A percentile compares a stretch with the other conserved stretches of the same genome.
phyloP scores from a whole-genome alignment of 192 early-diverging fungal species.

The Radiomyces spectabilis region DNA sequence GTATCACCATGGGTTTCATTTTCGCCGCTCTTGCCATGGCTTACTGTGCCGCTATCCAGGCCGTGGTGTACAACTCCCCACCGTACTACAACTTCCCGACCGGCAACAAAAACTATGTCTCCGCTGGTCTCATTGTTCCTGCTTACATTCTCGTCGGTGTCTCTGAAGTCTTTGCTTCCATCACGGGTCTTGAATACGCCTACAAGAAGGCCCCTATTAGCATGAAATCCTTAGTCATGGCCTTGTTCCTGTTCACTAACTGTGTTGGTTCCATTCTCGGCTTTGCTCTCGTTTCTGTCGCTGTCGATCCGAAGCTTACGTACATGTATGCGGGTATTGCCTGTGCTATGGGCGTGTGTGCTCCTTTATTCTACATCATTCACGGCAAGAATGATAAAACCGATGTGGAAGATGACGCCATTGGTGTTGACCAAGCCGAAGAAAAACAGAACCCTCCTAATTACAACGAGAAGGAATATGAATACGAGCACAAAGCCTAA shows the following conservation, averaged over 20 bases:
- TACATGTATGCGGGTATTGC: constrained; percentile 51
- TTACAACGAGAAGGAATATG: background rate
- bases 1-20: constrained; percentile 62
- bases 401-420: constrained; percentile 20
- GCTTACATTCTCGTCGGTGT: constrained; percentile 53
- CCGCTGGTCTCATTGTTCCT: constrained; percentile 45
- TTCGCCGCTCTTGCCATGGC: constrained; percentile 49
- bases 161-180: constrained; percentile 63
- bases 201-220: constrained; percentile 52
- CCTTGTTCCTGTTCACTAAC: constrained; percentile 53
- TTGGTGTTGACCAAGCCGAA: constrained; percentile 1
- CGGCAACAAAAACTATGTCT: constrained; percentile 38
- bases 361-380: constrained; percentile 40
- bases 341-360: constrained; percentile 14
- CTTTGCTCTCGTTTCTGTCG: constrained; percentile 47
- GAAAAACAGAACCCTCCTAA: background rate
- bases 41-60: constrained; percentile 54
- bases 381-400: constrained; percentile 47
- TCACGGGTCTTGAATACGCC: constrained; percentile 63
- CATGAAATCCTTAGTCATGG: constrained; percentile 65
- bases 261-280: constrained; percentile 46
- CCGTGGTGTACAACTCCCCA: constrained; percentile 46
- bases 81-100: constrained; percentile 41
- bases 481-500: background rate
- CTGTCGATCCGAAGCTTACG: constrained; percentile 45